Evolutionary conservation across 2,329 filamentous ascomycete species (phyloP), one percentile per base, ranked within the genome.

Genomic region (Aspergillus unguis): DNA sequence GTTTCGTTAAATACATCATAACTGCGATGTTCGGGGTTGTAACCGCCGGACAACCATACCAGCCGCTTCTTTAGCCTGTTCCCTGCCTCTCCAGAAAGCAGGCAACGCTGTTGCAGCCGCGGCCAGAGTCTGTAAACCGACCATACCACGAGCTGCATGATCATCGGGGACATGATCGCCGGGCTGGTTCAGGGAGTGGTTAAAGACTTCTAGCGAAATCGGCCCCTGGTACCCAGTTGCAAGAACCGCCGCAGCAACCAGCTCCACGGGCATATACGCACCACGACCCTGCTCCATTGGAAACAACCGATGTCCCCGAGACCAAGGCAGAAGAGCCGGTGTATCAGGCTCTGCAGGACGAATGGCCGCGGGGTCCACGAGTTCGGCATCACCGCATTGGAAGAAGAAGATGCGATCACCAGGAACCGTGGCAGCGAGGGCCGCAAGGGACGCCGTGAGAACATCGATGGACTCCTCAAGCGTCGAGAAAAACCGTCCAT

Each of bases 371-470:
- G 64, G 63, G 48, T 66, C 56, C 32, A 70, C 45, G 4, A 62
- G 46, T 37, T 68, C 62, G 2, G 66, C 67, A 57, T 70, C 67
- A 2, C 61, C 66, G 6, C 63, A 58, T 42, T 70, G 67, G 46
- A 64, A 68, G 49, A 69, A 69, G 47, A 69, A 70, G 31, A 70
- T 69, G 3, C 58, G 57, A 26, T 70, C 66, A 1, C 62, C 66
- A 0, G 67, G 66, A 3, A 70, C 63, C 0, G 63, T 61, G 4
- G 50, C 37, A 0, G 55, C 66, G 23, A 69, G 48, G 0, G 60
- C 54, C 17, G 62, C 54, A 6, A 70, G 46, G 0, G 67, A 70
- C 2, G 50, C 49, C 5, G 56, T 50, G 3, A 70, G 52, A 0
- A 68, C 51, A 1, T 65, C 54, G 0, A 65, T 44, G 2, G 67